Evolutionary conservation across 2,329 filamentous ascomycete species (phyloP).

Genomic region (Phialophora chinensis): DNA sequence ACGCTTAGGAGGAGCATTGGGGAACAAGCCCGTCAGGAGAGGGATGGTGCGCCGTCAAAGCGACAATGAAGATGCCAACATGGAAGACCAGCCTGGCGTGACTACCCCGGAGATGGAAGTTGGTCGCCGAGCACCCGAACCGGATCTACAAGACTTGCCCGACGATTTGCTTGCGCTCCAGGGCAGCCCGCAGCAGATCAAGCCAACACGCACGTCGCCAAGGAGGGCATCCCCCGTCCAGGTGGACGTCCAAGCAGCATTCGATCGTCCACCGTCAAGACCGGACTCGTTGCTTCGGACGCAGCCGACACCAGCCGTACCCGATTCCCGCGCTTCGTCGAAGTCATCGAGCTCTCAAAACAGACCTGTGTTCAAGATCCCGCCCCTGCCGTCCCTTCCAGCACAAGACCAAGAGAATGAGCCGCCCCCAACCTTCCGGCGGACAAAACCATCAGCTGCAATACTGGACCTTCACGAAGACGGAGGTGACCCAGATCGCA

Average conservation of each 20-base stretch:
- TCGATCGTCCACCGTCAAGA: slow-evolving; percentile 28
- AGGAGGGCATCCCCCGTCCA: slow-evolving; percentile 24
- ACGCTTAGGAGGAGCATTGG: slow-evolving; percentile 75
- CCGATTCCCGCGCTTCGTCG: slow-evolving; percentile 48
- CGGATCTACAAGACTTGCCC: slow-evolving; percentile 41
- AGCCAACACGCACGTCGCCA: slow-evolving; percentile 31
- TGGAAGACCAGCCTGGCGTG: slow-evolving; percentile 35
- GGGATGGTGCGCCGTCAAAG: slow-evolving; percentile 67
- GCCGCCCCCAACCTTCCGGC: slow-evolving; percentile 71
- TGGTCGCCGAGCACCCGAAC: slow-evolving; percentile 42
- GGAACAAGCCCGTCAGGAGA: slow-evolving; percentile 79
- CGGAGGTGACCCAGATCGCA: slow-evolving; percentile 43
- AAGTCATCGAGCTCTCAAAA: slow-evolving; percentile 50
- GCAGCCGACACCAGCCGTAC: slow-evolving; percentile 50
- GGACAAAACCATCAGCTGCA: slow-evolving; percentile 62
- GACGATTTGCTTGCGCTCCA: slow-evolving; percentile 36
- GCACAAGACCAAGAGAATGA: slow-evolving; percentile 87
- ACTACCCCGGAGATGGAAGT: slow-evolving; percentile 39
- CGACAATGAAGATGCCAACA: slow-evolving; percentile 64
- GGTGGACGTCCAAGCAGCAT: slow-evolving; percentile 32
- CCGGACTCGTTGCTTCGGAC: slow-evolving; percentile 41
- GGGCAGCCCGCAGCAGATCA: slow-evolving; percentile 39
- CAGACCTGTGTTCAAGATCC: slow-evolving; percentile 64
- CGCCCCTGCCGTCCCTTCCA: slow-evolving; percentile 63
- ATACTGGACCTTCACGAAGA: slow-evolving; percentile 64